phyloP scores from a whole-genome alignment of 225 moss, liverwort and hornwort species.

The Pseudisothecium myosuroides region DNA sequence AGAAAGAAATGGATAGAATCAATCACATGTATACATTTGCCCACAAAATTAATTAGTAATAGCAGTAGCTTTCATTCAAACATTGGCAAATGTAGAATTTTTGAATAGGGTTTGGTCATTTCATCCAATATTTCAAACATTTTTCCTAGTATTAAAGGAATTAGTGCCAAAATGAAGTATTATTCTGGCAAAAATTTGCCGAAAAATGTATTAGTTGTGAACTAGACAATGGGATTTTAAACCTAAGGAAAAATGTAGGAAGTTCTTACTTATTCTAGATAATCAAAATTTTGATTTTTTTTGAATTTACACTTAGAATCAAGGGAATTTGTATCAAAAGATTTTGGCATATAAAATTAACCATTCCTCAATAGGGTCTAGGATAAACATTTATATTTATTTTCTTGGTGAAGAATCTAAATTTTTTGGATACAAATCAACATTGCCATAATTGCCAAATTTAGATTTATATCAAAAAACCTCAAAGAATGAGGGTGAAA shows the following conservation, averaged over 20 bases:
- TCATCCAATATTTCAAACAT: neutral
- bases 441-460: neutral
- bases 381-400: rapidly evolving
- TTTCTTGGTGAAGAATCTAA: neutral
- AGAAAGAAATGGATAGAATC: neutral
- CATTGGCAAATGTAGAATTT: neutral
- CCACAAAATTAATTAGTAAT: neutral
- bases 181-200: neutral
- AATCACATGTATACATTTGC: neutral
- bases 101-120: neutral
- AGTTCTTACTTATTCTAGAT: rapidly evolving
- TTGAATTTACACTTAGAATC: neutral
- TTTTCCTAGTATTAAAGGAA: neutral
- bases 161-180: neutral
- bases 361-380: rapidly evolving
- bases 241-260: rapidly evolving
- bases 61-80: neutral
- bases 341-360: rapidly evolving
- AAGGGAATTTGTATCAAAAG: rapidly evolving
- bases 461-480: too few species aligned
- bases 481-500: neutral
- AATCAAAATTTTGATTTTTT: neutral
- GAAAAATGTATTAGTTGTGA: neutral
- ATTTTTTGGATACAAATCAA: neutral
- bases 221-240: neutral